Percentiles rank a stretch among this genome's conserved stretches.
These are phyloP conservation scores for Cryptosporidium baileyi DNA, from an alignment of 169 alveolate species.

Conservation along the genomic window DNA sequence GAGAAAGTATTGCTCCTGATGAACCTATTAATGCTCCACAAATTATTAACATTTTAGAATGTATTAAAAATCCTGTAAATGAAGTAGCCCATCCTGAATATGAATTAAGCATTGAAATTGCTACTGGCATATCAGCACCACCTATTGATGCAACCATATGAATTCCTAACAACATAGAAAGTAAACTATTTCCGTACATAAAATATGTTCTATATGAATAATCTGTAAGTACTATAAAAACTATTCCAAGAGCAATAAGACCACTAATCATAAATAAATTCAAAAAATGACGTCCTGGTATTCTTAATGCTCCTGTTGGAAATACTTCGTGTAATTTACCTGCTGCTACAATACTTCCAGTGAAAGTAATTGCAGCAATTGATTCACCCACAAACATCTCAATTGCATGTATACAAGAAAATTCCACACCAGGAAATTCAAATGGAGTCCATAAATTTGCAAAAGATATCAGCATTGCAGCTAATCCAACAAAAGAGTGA, in stretches of 20 bases:
- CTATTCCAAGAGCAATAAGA: constrained; percentile 73
- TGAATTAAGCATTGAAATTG: constrained; percentile 90
- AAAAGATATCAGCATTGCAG: constrained; percentile 89
- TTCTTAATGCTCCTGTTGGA: constrained; percentile 80
- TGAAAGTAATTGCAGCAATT: constrained; percentile 90
- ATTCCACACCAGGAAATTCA: constrained; percentile 42
- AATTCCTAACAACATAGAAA: constrained; percentile 83
- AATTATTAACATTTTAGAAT: constrained; percentile 87
- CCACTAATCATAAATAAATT: constrained; percentile 73
- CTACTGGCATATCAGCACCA: constrained; percentile 96
- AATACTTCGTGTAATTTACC: constrained; percentile 88
- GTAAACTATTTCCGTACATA: constrained; percentile 73
- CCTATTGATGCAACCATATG: constrained; percentile 90
- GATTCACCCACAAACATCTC: constrained; percentile 84
- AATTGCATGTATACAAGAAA: constrained; percentile 72
- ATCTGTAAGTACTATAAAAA: constrained; percentile 55
- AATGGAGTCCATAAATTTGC: constrained; percentile 76
- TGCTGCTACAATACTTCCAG: constrained; percentile 93
- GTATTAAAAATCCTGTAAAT: constrained; percentile 91
- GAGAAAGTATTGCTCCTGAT: constrained; percentile 92
- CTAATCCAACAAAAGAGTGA: constrained; percentile 94
- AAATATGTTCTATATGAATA: constrained; percentile 65
- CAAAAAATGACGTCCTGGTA: constrained; percentile 80
- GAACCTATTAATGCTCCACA: constrained; percentile 94
- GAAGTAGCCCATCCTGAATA: constrained; percentile 93